Evolutionary conservation across 768 basidiomycete genomes (phyloP), one percentile per base, ranked within the genome.

Genomic region (Pholiota microspora): DNA sequence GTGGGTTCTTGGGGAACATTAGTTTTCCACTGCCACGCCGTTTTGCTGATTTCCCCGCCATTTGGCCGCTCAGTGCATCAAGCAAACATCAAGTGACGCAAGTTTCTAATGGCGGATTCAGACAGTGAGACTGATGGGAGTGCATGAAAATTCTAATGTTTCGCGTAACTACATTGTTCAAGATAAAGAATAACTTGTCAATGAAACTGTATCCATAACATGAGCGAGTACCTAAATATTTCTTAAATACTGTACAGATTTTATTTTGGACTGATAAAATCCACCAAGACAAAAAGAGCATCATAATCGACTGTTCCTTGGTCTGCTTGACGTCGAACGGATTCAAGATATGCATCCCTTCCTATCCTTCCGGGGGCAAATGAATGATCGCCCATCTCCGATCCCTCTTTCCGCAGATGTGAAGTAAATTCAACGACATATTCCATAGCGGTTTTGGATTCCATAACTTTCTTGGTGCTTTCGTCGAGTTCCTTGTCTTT

Each of bases 331-430:
- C 64, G 58, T 24, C 51, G 28, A 12, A 61, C 60, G 21, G 62
- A 58, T 45, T 63, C 62, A 51, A 65, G 50, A 34, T 65, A 65
- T 27, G 54, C 59, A 40, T 53, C 51, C 16, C 56, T 35, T 8
- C 46, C 28, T 47, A 57, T 57, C 16, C 50, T 28, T 10, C 56
- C 56, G 7, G 51, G 56, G 8, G 51, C 51, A 34, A 53, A 57
- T 15, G 51, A 47, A 24, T 52, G 56, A 9, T 51, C 50, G 0
- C 50, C 50, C 50, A 51, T 51, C 51, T 53, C 51, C 2, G 51
- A 28, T 5, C 56, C 56, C 29, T 57, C 56, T 28, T 52, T 57
- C 51, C 45, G 50, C 5, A 57, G 21, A 25, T 48, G 51, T 2
- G 51, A 53, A 21, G 51, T 53, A 34, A 52, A 57, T 21, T 52